phyloP scores from a whole-genome alignment of 2,329 filamentous ascomycete genomes.

The Paraphaeosphaeria sporulosa region DNA sequence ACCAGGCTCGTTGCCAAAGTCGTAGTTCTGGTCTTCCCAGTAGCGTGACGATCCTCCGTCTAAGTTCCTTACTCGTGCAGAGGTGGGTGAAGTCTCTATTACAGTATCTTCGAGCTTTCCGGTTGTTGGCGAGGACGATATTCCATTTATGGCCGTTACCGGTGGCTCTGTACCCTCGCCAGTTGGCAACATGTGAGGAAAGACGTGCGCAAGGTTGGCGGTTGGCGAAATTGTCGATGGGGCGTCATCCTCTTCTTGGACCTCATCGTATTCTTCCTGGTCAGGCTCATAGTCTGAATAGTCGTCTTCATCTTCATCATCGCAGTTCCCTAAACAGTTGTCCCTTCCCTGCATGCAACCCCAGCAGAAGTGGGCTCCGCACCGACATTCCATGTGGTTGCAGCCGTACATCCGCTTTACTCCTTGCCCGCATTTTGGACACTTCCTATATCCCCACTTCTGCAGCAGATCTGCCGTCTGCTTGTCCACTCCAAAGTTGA shows the following conservation, averaged over 20 bases:
- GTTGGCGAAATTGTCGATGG: background rate
- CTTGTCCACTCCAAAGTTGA: slow-evolving; percentile 43
- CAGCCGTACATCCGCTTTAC: slow-evolving; percentile 60
- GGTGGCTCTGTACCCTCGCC: slow-evolving; percentile 15
- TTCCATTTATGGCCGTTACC: background rate
- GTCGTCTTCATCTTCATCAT: slow-evolving; percentile 28
- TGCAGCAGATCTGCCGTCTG: slow-evolving; percentile 50
- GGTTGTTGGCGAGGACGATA: background rate
- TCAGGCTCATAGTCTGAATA: slow-evolving; percentile 34
- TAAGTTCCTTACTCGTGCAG: slow-evolving; percentile 36
- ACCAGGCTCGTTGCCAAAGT: slow-evolving; percentile 50
- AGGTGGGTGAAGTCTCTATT: slow-evolving; percentile 7
- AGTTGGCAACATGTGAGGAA: background rate
- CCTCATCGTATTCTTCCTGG: slow-evolving; percentile 28
- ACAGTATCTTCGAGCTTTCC: background rate
- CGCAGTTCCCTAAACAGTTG: slow-evolving; percentile 36
- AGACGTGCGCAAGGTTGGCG: background rate
- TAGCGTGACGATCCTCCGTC: slow-evolving; percentile 39
- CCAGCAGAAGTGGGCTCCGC: slow-evolving; percentile 62
- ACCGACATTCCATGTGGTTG: slow-evolving; percentile 57
- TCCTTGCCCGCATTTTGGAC: slow-evolving; percentile 58
- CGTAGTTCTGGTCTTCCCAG: slow-evolving; percentile 38
- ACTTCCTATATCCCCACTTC: slow-evolving; percentile 58
- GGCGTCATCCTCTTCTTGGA: slow-evolving; percentile 23
- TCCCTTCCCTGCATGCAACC: slow-evolving; percentile 48